Conservation (phyloP, 352 stramenopile species). For the Globisporangium sylvaticum region DNA sequence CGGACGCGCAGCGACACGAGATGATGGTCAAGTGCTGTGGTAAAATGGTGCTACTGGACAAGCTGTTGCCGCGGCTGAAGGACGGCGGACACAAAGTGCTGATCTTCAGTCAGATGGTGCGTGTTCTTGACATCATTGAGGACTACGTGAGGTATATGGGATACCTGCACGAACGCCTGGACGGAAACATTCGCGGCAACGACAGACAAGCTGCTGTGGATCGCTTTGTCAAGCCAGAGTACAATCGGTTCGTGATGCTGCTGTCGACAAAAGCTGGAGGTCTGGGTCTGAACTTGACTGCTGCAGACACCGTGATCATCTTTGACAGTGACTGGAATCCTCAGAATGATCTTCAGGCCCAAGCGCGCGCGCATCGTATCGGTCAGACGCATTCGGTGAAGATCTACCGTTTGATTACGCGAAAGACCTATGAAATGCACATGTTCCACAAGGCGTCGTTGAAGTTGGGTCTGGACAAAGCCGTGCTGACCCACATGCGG, state of each 20-base stretch:
- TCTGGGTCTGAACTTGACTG: slow-evolving; percentile 89
- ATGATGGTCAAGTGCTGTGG: slow-evolving; percentile 97
- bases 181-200: slow-evolving; percentile 95
- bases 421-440: slow-evolving; percentile 94
- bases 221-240: slow-evolving; percentile 88
- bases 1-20: slow-evolving; percentile 80
- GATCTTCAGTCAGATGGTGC: slow-evolving; percentile 99
- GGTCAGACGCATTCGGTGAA: slow-evolving; percentile 89
- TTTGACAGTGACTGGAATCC: slow-evolving; percentile 99
- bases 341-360: slow-evolving; percentile 95
- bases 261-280: slow-evolving; percentile 97
- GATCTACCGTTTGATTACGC: slow-evolving; percentile 87
- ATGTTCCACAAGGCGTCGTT: slow-evolving; percentile 93
- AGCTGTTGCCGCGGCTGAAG: slow-evolving; percentile 96
- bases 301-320: slow-evolving; percentile 96
- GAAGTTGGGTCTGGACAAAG: slow-evolving; percentile 92
- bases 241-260: slow-evolving; percentile 97
- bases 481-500: slow-evolving; percentile 89
- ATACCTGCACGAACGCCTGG: slow-evolving; percentile 96
- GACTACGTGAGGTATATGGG: slow-evolving; percentile 95
- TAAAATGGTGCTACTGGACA: slow-evolving; percentile 99
- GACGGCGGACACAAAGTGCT: slow-evolving; percentile 97
- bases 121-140: slow-evolving; percentile 99
- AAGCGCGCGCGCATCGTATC: slow-evolving; percentile 89
- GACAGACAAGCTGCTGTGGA: slow-evolving; percentile 84